Evolutionary conservation across 1,284 basidiomycete genomes (phyloP), one percentile per base, ranked within the genome.

Genomic region (Irpex lacteus): DNA sequence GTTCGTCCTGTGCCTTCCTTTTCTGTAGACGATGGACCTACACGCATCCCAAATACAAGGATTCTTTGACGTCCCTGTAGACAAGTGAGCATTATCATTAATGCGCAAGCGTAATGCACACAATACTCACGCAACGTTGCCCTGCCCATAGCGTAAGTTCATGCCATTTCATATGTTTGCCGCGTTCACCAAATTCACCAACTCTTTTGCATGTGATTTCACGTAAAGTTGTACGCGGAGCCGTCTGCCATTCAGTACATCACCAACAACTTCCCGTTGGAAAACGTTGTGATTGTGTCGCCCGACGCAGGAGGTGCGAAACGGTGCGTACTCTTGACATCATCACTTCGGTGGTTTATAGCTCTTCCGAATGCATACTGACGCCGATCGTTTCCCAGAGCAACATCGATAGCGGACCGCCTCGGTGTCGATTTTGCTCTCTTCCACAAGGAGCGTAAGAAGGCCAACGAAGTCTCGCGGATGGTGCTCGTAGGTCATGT

Each of bases 371-470:
- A 26, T 26, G 26, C 15, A n/a, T 53, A 5, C 26, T 49, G 44
- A 32, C 21, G 15, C 47, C 40, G 34, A 49, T 57, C 47, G 4
- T 21, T 40, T 55, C 40, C 21, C 76, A 98, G 96, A 71, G 98
- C 97, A 19, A 98, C 98, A 9, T 96, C 96, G 37, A 96, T 99
- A 70, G 98, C 98, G 15, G 98, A 98, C 78, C 89, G 95, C 59
- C 84, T 99, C 65, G 95, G 97, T 59, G 92, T 98, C 70, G 98
- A 99, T 75, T 99, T 99, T 82, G 98, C 98, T 37, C 83, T 99
- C 63, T 99, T 99, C 85, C 98, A 99, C 88, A 99, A 99, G 78
- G 98, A 99, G 80, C 91, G 98, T 65, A 99, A 98, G 81, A 98
- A 98, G 84, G 98, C 97, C 49, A 99, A 98, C 80, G 95, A 98